phyloP scores from a whole-genome alignment of 2,329 filamentous ascomycete species.

The Nemania sp. region DNA sequence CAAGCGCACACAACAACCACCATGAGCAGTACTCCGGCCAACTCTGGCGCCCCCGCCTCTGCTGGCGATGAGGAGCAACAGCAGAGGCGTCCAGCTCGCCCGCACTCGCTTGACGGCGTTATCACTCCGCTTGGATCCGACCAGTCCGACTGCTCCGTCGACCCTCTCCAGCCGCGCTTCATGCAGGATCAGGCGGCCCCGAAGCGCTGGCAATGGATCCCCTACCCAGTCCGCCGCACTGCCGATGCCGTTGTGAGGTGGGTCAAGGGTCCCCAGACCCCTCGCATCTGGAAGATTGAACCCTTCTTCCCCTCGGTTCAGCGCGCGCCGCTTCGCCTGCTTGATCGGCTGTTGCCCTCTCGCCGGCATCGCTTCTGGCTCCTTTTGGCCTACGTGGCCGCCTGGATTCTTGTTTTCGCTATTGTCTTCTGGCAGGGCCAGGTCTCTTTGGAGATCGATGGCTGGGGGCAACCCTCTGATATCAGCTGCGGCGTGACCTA shows the following conservation, averaged over 20 bases:
- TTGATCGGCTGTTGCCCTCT: constrained; percentile 65
- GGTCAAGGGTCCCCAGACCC: constrained; percentile 59
- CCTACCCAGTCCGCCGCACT: constrained; percentile 56
- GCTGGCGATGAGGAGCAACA: constrained; percentile 36
- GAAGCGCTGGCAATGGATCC: constrained; percentile 62
- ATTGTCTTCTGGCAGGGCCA: constrained; percentile 69
- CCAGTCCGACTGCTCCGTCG: constrained; percentile 44
- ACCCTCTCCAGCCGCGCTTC: constrained; percentile 56
- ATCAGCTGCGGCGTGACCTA: constrained; percentile 71
- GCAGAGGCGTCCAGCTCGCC: constrained; percentile 23
- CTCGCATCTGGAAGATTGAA: constrained; percentile 55
- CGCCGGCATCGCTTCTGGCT: constrained; percentile 66
- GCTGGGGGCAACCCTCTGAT: constrained; percentile 66
- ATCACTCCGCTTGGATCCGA: constrained; percentile 49
- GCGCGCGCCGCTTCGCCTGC: constrained; percentile 63
- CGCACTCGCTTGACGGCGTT: constrained; percentile 36
- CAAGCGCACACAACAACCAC: no score
- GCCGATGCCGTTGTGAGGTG: constrained; percentile 50
- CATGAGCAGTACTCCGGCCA: no score
- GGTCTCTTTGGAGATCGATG: constrained; percentile 62
- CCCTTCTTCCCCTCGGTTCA: constrained; percentile 69
- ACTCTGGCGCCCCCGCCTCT: constrained; percentile 8
- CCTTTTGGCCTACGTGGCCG: constrained; percentile 61
- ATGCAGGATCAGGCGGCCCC: constrained; percentile 57
- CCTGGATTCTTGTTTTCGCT: constrained; percentile 72